Base-by-base conservation (phyloP, 306 rosid genomes). In the Herpetospermum pedunculosum region DNA sequence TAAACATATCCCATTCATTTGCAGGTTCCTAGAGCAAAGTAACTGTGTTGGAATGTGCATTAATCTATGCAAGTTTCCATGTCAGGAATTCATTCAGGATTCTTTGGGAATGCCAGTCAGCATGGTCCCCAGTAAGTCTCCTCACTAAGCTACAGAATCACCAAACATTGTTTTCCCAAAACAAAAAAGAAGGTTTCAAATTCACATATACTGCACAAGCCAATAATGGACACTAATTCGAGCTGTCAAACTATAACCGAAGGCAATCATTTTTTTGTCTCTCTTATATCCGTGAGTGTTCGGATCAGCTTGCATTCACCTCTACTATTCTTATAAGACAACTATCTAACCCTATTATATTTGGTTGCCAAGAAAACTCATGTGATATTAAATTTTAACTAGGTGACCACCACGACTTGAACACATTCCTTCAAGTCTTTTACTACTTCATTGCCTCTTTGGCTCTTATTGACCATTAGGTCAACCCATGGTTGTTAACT, bases 71-170 rank as follows among this genome's bases (percentile, higher is more conserved):
- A 95, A 91, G 79, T 78, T 88, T 76, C 97, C 99, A 75, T 76
- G 89, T 79, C 99, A 91, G 69, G 63, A 84, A 16, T 92, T 89
- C 78, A 80, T 95, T 52, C 91, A 91, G 85, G 86, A 87, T 75
- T 78, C 96, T 52, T 60, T 91, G 19, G 96, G 99, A 55, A 57
- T 87, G 87, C 84, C 99, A 3, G 74, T 95, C 77, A 88, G 79
- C 88, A 91, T 91, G 97, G 90, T 87, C 34, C 99, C 97, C 35
- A 95, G 97, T 95, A 87, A 84, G 97, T 80, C 55, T 77, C 40
- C 19, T 58, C 59, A 52, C 54, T 73, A 23, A 52, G 25, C 72
- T 75, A 70, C 67, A 71, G 12, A 52, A 73, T 8, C 70, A 74
- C 26, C 52, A 2, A 32, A 29, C 34, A 68, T 12, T 11, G 29